These are phyloP conservation scores for Suhomyces sp. DNA, from an alignment of 805 yeast genomes.

Conservation along the genomic window DNA sequence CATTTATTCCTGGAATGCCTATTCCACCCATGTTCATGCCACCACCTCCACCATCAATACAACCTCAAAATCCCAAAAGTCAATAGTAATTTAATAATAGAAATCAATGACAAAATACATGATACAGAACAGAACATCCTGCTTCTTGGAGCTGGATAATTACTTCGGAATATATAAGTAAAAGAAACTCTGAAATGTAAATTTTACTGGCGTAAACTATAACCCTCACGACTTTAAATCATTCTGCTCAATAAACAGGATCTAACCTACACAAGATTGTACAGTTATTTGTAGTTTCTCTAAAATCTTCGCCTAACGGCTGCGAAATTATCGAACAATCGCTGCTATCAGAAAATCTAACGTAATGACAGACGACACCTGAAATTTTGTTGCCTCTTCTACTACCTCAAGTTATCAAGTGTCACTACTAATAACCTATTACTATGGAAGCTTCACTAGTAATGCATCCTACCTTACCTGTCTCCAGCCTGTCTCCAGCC, in stretches of 20 bases:
- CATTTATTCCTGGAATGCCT: slow-evolving; percentile 19
- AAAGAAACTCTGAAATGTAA: too few species aligned
- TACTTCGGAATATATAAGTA: neutral
- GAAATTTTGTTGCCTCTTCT: neutral
- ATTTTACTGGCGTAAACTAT: neutral
- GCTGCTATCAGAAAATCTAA: neutral
- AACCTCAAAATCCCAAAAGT: slow-evolving; percentile 3
- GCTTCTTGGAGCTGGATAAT: neutral
- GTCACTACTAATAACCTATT: neutral
- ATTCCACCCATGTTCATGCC: slow-evolving; percentile 23
- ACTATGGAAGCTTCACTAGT: neutral
- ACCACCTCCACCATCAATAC: slow-evolving; percentile 6
- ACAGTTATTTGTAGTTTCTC: neutral
- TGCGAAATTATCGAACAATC: neutral
- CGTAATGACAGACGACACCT: too few species aligned
- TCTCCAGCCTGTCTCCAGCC: neutral
- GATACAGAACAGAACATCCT: neutral
- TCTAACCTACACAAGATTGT: too few species aligned
- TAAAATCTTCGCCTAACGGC: neutral
- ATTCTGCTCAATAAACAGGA: too few species aligned
- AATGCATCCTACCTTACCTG: neutral
- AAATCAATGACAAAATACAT: too few species aligned
- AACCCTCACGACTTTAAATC: neutral
- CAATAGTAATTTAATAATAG: neutral
- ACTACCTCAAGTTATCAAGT: neutral